Evolutionary conservation across 148 eudicot genomes (phyloP), one percentile per base, ranked within the genome.

Genomic region (Amaranthus hypochondriacus): DNA sequence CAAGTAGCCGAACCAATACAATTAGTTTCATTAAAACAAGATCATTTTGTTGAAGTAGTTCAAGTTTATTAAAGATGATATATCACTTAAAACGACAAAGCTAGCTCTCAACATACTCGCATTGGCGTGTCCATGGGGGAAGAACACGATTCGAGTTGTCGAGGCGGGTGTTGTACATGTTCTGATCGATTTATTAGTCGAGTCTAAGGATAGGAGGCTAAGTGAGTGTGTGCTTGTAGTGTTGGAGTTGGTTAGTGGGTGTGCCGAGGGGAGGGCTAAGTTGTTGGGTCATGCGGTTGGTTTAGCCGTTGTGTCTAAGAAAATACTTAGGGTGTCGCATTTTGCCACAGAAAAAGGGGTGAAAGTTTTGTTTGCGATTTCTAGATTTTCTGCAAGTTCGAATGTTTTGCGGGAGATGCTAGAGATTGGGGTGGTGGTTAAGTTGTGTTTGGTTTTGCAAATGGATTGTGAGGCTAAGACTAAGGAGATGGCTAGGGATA

Each of bases 211-310:
- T 3, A 82, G 74, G 75, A 81, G 92, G 79, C 50, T 14, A 8
- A 67, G 56, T 4, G 97, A 91, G 76, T 83, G 87, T 93, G 74
- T 75, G 2, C 44, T 91, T 6, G 69, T 75, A 10, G 81, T 79
- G 56, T 43, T 91, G 70, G 97, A 91, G n/a, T 77, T 53, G 28
- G 57, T 87, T 0, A 84, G 97, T 70, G 84, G 86, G 9, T 87
- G 93, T 59, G 92, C 97, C 0, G 92, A 91, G 51, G 97, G 97
- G 8, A 72, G 93, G 72, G 83, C 92, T 0, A 90, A 77, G 71
- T 54, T 91, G 57, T 44, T 91, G 70, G 78, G 42, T 10, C 97
- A 91, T 48, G 83, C 84, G 2, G 92, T 89, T 0, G 97, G 93
- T 3, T 57, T 91, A 15, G 92, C 97, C 0, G 78, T 91, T 5